Conservation (phyloP, 257 asterid genomes). For the Salvia splendens region DNA sequence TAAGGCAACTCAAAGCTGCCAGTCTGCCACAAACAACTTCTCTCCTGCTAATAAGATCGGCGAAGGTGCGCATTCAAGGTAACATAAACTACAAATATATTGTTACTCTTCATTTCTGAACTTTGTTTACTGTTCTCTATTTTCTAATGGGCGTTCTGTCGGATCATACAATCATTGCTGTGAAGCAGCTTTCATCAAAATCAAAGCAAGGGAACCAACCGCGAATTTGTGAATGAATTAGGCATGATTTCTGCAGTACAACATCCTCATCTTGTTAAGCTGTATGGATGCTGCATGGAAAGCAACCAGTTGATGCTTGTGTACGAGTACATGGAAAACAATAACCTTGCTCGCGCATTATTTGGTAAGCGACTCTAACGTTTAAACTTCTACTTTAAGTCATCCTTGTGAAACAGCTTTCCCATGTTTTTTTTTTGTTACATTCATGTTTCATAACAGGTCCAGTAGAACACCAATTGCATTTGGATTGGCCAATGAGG, state of each 20-base stretch:
- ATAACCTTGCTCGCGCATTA: slow-evolving; percentile 61
- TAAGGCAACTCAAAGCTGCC: slow-evolving; percentile 54
- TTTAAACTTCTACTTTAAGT: not conserved
- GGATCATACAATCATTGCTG: slow-evolving; percentile 56
- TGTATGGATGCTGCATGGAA: slow-evolving; percentile 61
- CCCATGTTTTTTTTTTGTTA: too few species aligned
- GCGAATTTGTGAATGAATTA: slow-evolving; percentile 56
- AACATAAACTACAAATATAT: not conserved
- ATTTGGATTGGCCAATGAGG: slow-evolving; percentile 58
- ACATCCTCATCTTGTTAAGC: slow-evolving; percentile 65
- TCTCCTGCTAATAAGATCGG: slow-evolving; percentile 60
- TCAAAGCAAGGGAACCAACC: slow-evolving; percentile 64
- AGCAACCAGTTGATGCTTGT: slow-evolving; percentile 56
- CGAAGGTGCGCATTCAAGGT: slow-evolving; percentile 70
- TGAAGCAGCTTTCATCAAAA: slow-evolving; percentile 62
- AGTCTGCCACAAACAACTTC: slow-evolving; percentile 59
- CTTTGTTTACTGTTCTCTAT: not conserved
- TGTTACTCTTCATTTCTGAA: slow-evolving; percentile 8
- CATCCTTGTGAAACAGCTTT: too few species aligned
- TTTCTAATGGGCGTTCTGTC: slow-evolving; percentile 43
- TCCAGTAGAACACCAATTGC: slow-evolving; percentile 42
- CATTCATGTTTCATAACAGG: slow-evolving; percentile 32
- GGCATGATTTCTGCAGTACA: slow-evolving; percentile 68
- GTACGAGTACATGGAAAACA: slow-evolving; percentile 62
- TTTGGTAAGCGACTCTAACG: slow-evolving; percentile 38